These are phyloP conservation scores for Cynara cardunculus DNA, from an alignment of 129 eudicot genomes.

Conservation along the genomic window DNA sequence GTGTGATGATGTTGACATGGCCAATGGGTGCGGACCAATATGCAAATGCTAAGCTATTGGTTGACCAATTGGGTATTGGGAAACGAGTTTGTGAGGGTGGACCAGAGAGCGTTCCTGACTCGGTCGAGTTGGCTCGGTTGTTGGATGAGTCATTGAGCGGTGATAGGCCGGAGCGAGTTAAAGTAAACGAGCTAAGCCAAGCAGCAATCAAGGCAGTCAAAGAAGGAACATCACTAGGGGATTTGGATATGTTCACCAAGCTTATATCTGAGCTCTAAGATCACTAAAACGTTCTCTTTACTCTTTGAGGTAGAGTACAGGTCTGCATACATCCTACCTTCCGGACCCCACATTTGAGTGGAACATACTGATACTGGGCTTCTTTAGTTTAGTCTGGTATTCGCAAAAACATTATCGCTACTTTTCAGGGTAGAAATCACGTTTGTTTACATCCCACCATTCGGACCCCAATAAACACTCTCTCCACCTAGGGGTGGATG, in stretches of 20 bases:
- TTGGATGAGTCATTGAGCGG: slow-evolving; percentile 24
- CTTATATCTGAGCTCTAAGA: slow-evolving; percentile 16
- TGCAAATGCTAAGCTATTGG: slow-evolving; percentile 31
- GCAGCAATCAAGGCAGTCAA: slow-evolving; percentile 22
- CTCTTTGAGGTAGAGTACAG: background rate
- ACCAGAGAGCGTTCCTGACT: slow-evolving; percentile 30
- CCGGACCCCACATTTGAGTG: too few species aligned
- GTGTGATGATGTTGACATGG: slow-evolving; percentile 44
- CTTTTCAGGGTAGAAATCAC: too few species aligned
- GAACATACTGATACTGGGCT: background rate
- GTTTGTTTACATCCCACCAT: too few species aligned
- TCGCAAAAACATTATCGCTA: too few species aligned
- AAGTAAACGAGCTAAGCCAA: slow-evolving; percentile 13
- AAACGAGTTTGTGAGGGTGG: slow-evolving; percentile 38
- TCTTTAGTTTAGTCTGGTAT: too few species aligned
- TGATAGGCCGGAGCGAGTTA: background rate
- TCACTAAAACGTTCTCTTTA: background rate
- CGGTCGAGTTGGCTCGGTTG: slow-evolving; percentile 30
- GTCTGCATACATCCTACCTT: too few species aligned
- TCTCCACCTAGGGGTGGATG: too few species aligned
- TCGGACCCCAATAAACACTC: too few species aligned
- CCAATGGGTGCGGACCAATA: slow-evolving; percentile 50
- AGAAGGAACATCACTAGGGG: slow-evolving; percentile 34
- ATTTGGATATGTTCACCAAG: slow-evolving; percentile 26
- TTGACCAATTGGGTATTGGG: slow-evolving; percentile 34